Evolutionary conservation across 169 alveolate species (phyloP).

Genomic region (Plasmodium blacklocki): DNA sequence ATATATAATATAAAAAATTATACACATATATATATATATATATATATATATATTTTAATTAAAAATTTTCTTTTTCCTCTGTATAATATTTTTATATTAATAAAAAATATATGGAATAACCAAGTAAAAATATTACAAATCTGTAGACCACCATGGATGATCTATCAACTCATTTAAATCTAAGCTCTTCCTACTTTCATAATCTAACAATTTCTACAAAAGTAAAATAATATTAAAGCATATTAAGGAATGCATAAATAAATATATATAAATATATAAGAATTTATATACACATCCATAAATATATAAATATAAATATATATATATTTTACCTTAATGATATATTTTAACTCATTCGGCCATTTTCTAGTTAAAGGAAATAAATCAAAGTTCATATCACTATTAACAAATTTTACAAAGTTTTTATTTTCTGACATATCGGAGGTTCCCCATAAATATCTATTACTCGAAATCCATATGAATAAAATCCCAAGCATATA

Average conservation of each 20-base stretch:
- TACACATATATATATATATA: too few relatives aligned
- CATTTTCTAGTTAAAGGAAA: slow-evolving; percentile 51
- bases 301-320: background rate
- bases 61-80: too few relatives aligned
- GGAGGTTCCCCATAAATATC: slow-evolving; percentile 85
- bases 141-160: slow-evolving; percentile 64
- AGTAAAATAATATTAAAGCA: background rate
- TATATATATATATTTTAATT: too few relatives aligned
- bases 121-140: background rate
- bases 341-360: slow-evolving; percentile 35
- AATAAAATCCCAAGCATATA: slow-evolving; percentile 75
- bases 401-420: slow-evolving; percentile 43
- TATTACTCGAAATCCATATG: slow-evolving; percentile 87
- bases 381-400: slow-evolving; percentile 55
- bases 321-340: slow-evolving; percentile 14
- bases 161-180: slow-evolving; percentile 30
- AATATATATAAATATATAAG: background rate
- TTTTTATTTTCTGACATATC: slow-evolving; percentile 81
- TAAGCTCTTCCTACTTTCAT: slow-evolving; percentile 21
- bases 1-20: too few relatives aligned
- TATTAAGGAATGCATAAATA: background rate
- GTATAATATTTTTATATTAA: too few relatives aligned
- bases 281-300: background rate
- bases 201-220: slow-evolving; percentile 35
- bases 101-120: too few relatives aligned